Evolutionary conservation across 805 yeast species (phyloP), one percentile per base, ranked within the genome.

Genomic region (Saccharomycopsis selenospora): DNA sequence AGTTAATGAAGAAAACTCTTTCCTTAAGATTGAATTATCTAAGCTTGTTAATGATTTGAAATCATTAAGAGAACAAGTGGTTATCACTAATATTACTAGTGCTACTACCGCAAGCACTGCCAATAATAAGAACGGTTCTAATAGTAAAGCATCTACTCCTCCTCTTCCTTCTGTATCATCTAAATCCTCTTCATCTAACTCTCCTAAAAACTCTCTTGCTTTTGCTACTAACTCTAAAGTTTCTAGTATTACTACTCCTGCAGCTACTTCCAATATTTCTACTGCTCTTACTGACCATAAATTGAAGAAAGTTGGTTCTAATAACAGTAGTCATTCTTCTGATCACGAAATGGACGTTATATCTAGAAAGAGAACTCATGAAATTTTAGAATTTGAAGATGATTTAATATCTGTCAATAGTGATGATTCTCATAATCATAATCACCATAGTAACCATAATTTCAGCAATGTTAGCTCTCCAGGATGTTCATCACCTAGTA

Each of bases 1-100:
- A 43, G 67, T 72, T 43, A 70, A 69, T 49, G 71, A 70, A 51
- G 77, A 73, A 50, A 73, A 73, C 54, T 66, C 68, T 51, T 61
- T 61, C 40, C 55, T 73, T 38, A 73, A 72, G 57, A 52, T 66
- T 29, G 73, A 73, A 53, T 68, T 73, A 4, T 68, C 73, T 10
- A 68, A 66, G 48, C 59, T 73, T 5, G 76, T 73, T 3, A 62
- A 71, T 8, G 73, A 70, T 52, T 60, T 72, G 56, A 72, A 71
- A 51, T 51, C 57, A 14, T 50, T 72, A 33, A 64, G 68, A 44
- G 36, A 48, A 18, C 54, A 51, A 36, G 52, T 53, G 17, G 28
- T 42, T 11, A 38, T 27, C 10, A 43, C 41, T 17, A 28, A 23
- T 8, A 42, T 29, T 18, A 29, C 24, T 27, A n/a, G 18, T 3